A percentile compares a stretch with the other conserved stretches of the same genome.
These are phyloP conservation scores for Ogataea nakhonphanomensis DNA, from an alignment of 805 yeast species.

Conservation along the genomic window DNA sequence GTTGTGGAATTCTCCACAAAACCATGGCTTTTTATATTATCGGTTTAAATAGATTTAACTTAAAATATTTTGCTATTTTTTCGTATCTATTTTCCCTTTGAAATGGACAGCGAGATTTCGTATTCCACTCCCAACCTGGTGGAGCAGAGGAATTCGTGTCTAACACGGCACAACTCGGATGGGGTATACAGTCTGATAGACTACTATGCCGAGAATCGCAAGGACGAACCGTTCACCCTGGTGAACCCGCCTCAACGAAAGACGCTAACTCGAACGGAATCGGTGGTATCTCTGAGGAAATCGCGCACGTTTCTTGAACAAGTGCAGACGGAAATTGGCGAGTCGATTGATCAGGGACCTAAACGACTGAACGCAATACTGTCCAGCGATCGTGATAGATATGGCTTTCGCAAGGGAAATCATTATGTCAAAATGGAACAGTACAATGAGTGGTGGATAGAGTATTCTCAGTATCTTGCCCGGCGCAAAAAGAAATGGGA, in stretches of 20 bases:
- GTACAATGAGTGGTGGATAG: conserved; percentile 74
- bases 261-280: conserved; percentile 23
- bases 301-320: conserved; percentile 25
- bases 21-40: conserved; percentile 8
- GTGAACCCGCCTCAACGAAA: conserved; percentile 4
- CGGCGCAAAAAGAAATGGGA: conserved; percentile 79
- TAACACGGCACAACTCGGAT: conserved; percentile 14
- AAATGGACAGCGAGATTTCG: conserved; percentile 9
- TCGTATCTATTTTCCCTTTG: conserved; percentile 3
- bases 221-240: conserved; percentile 8
- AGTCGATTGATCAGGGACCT: conserved; percentile 17
- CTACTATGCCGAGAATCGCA: conserved; percentile 15
- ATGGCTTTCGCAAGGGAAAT: conserved; percentile 79
- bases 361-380: conserved; percentile 14
- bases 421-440: conserved; percentile 48
- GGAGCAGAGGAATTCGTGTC: neutral
- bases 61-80: neutral
- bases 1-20: conserved; percentile 34
- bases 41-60: neutral
- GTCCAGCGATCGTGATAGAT: conserved; percentile 56
- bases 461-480: conserved; percentile 58
- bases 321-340: conserved; percentile 22
- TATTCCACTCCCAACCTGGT: conserved; percentile 10
- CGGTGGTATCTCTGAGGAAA: conserved; percentile 21
- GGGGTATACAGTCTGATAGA: conserved; percentile 22